Evolutionary conservation across 2,329 filamentous ascomycete genomes (phyloP).

Genomic region (Epichloe sibirici): DNA sequence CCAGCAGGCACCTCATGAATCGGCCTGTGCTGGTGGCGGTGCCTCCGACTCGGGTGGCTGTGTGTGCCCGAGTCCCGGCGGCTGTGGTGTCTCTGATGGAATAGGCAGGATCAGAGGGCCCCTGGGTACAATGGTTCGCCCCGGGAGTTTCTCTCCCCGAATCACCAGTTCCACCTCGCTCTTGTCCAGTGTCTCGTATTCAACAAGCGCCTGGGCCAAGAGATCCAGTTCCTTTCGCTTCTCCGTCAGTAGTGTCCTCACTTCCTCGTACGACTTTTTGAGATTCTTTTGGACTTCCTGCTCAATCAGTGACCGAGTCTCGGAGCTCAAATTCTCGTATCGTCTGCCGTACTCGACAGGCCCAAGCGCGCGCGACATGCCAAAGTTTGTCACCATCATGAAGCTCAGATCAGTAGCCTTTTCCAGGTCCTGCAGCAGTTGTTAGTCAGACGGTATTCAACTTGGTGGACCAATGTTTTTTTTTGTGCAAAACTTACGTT

Average conservation of each 20-base stretch:
- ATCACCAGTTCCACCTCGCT: conserved; percentile 87
- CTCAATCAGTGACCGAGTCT: conserved; percentile 81
- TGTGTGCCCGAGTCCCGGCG: conserved; percentile 24
- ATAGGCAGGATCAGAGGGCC: conserved; percentile 28
- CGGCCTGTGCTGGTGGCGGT: conserved; percentile 21
- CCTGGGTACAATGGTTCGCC: conserved; percentile 48
- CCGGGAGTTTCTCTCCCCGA: conserved; percentile 66
- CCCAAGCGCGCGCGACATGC: conserved; percentile 79
- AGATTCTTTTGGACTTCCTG: conserved; percentile 75
- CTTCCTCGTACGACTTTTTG: conserved; percentile 68
- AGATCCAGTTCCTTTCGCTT: conserved; percentile 78
- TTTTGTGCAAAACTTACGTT: conserved; percentile 40
- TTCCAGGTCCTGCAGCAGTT: conserved; percentile 58
- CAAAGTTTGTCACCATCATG: conserved; percentile 75
- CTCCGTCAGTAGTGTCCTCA: conserved; percentile 55
- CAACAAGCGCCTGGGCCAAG: conserved; percentile 75
- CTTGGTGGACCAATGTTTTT: not conserved
- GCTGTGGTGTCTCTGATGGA: conserved; percentile 21
- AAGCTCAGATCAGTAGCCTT: conserved; percentile 73
- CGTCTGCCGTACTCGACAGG: conserved; percentile 79
- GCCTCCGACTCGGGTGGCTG: conserved; percentile 19
- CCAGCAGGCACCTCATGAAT: conserved; percentile 14
- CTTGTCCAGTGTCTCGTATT: conserved; percentile 86
- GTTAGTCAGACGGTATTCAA: conserved; percentile 12
- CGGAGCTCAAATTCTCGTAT: conserved; percentile 70